These are phyloP conservation scores for Linnemannia schmuckeri DNA, from an alignment of 192 early-diverging fungal genomes.

Conservation along the genomic window DNA sequence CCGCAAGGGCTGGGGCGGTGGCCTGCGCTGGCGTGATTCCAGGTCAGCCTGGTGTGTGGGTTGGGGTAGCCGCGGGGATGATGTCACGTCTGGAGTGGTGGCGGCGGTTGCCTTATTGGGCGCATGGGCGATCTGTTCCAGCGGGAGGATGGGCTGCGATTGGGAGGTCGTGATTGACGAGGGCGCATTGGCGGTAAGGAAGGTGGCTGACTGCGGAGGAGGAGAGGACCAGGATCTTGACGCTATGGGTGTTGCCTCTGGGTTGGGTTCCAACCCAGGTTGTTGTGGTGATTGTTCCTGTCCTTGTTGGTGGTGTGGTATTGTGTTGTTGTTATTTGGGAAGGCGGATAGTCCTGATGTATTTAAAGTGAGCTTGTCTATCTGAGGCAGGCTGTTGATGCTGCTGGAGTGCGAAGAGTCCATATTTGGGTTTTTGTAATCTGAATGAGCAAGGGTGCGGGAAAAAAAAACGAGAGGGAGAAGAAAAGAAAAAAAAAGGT, in stretches of 20 bases:
- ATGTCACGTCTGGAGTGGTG: not conserved
- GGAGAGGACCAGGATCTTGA: not conserved
- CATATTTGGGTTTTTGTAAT: not conserved
- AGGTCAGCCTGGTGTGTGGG: not conserved
- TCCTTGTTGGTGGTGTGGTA: not conserved
- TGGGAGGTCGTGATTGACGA: not conserved
- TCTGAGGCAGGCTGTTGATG: not conserved
- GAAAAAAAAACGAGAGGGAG: not conserved
- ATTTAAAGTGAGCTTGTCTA: constrained; percentile 10
- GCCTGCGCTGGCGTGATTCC: constrained; percentile 9
- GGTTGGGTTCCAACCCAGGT: not conserved
- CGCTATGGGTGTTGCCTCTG: not conserved
- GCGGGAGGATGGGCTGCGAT: not conserved
- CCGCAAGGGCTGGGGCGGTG: constrained; percentile 7
- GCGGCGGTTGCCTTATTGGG: not conserved
- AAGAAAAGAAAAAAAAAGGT: not conserved
- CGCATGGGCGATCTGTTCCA: not conserved
- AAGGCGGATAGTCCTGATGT: not conserved
- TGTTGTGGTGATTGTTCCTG: not conserved
- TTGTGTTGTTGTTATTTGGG: not conserved
- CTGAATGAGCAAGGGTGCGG: not conserved
- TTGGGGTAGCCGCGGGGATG: constrained; percentile 14
- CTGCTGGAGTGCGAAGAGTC: constrained; percentile 4
- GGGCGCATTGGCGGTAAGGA: not conserved
- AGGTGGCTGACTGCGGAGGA: not conserved